Percentiles rank a stretch among this genome's conserved stretches.
phyloP scores from a whole-genome alignment of 2,329 filamentous ascomycete species.

The Metarhizium robertsii region DNA sequence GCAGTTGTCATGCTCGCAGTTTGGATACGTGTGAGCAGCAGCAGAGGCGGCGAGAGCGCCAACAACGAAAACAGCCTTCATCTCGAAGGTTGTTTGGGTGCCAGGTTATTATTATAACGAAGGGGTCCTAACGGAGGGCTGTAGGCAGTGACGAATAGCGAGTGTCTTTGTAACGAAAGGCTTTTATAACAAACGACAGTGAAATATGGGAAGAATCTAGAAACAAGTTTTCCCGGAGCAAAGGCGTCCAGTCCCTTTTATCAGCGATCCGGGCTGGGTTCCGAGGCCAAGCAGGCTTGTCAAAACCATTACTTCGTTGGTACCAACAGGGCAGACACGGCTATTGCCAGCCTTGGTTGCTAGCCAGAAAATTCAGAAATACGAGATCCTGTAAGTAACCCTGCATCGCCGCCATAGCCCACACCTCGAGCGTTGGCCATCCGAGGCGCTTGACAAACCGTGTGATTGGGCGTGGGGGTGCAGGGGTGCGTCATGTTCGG shows the following conservation, averaged over 20 bases:
- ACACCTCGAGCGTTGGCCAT: neutral
- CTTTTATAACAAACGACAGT: conserved; percentile 1
- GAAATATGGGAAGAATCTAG: neutral
- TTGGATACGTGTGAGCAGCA: conserved; percentile 19
- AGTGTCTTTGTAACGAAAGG: conserved; percentile 5
- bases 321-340: neutral
- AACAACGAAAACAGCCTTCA: conserved; percentile 24
- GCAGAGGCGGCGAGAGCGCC: conserved; percentile 22
- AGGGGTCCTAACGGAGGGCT: conserved; percentile 10
- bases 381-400: conserved; percentile 11
- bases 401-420: conserved; percentile 6
- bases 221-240: neutral
- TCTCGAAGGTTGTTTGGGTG: conserved; percentile 11
- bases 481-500: neutral
- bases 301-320: neutral
- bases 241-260: conserved; percentile 1
- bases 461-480: conserved; percentile 3
- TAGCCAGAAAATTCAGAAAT: conserved; percentile 3
- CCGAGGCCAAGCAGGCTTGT: neutral
- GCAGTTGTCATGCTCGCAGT: conserved; percentile 24
- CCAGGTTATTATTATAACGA: conserved; percentile 9
- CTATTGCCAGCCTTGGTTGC: neutral
- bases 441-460: neutral
- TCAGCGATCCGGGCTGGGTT: neutral
- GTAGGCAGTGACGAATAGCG: neutral